Evolutionary conservation across 768 basidiomycete genomes (phyloP), one percentile per base, ranked within the genome.

Genomic region (Collybia mongolica): DNA sequence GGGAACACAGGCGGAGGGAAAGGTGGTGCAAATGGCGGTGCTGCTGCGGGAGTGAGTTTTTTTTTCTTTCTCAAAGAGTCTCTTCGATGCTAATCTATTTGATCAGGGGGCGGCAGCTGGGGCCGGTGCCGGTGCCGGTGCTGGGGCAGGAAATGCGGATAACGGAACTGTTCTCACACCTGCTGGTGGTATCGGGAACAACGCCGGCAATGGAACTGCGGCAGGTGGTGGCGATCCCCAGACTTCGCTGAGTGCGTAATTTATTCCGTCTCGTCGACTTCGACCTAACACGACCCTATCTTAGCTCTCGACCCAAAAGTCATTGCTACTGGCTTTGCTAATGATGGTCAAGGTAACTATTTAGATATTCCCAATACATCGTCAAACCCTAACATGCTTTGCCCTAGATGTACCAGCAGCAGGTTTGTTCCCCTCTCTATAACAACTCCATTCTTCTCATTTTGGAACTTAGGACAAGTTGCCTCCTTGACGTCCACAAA

Each of bases 401-500:
- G 6, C 8, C 18, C 17, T 20, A 41, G 39, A 19, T 41, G 39
- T 41, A 6, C 39, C 39, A 20, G 39, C 17, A 20, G 39, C 39
- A 19, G 39, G 39, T 41, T 12, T 3, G 39, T 41, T 20, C 2
- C 20, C 9, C 38, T 46, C 18, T 28, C 36, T 0, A 35, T 12
- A n/a, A 14, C 14, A 9, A 9, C 11, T 29, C 12, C 22, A 26
- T 20, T 41, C 39, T 58, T 14, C 20, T 40, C 17, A 49, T 40
- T 17, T 11, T 41, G 8, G 0, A 14, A 9, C 14, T 53, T 72
- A 46, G 82, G 80, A 23, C 75, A 84, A 64, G 74, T 75, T 19
- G 69, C 81, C 12, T 84, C 83, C 5, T 65, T 81, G 6, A 83
- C 79, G 0, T 84, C 84, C n/a, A 65, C 64, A 40, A 84, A 89